Evolutionary conservation across 495 filamentous ascomycete species (phyloP).

Genomic region (Lasiosphaeria ovina): DNA sequence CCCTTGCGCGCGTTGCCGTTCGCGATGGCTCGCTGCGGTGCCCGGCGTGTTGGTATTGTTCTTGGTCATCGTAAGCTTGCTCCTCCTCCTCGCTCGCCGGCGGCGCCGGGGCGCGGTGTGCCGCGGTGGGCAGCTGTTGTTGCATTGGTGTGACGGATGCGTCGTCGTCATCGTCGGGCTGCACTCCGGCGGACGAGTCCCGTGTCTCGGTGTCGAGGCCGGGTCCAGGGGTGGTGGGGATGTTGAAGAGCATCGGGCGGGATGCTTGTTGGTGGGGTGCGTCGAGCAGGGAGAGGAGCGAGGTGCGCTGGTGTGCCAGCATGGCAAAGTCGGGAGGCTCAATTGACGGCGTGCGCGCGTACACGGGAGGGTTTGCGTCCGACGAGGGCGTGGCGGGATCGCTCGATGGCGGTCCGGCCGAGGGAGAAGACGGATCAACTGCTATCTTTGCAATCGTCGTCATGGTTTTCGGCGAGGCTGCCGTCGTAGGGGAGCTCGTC

Average conservation of each 20-base stretch:
- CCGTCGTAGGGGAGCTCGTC: not conserved
- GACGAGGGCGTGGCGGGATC: constrained; percentile 28
- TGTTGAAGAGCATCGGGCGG: constrained; percentile 27
- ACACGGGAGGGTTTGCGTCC: constrained; percentile 18
- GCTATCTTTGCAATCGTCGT: not conserved
- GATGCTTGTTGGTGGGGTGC: constrained; percentile 39
- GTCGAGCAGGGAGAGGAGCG: constrained; percentile 55
- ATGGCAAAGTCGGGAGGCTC: constrained; percentile 51
- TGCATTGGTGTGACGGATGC: not conserved
- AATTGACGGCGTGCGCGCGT: constrained; percentile 47
- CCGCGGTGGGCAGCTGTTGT: not conserved
- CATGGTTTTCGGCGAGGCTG: not conserved
- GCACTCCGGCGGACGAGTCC: too few relatives aligned
- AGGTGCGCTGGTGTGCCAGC: constrained; percentile 43
- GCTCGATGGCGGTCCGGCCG: constrained; percentile 10
- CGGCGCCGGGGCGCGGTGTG: too few relatives aligned
- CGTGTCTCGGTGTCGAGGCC: constrained; percentile 7
- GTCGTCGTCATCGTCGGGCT: constrained; percentile 6
- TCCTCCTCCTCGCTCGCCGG: not conserved
- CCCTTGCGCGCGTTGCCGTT: not conserved
- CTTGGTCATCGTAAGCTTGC: not conserved
- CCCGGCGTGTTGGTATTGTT: not conserved
- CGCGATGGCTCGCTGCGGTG: not conserved
- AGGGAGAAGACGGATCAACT: not conserved
- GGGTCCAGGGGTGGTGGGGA: constrained; percentile 35